Conservation (phyloP, 768 basidiomycete species). For the Pleurotus cornucopiae region DNA sequence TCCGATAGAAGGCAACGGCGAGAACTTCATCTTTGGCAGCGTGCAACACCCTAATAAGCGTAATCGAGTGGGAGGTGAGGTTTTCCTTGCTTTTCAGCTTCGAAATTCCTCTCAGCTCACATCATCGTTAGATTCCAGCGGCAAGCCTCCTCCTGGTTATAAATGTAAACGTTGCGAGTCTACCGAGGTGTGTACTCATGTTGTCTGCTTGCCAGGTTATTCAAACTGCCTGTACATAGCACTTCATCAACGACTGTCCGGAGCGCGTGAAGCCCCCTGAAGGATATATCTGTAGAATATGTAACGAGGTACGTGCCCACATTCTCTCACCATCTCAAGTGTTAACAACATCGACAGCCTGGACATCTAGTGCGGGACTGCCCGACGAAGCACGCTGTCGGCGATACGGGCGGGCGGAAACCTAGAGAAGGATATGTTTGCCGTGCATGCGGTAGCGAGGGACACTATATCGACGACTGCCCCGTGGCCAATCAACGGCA, state of each 20-base stretch:
- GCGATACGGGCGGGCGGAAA: slow-evolving; percentile 80
- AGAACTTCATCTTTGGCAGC: slow-evolving; percentile 71
- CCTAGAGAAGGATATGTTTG: slow-evolving; percentile 87
- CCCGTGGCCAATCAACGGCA: slow-evolving; percentile 57
- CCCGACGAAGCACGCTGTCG: slow-evolving; percentile 70
- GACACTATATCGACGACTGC: slow-evolving; percentile 88
- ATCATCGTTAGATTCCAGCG: slow-evolving; percentile 35
- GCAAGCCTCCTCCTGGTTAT: slow-evolving; percentile 67
- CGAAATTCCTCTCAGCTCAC: slow-evolving; percentile 5
- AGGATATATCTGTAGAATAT: slow-evolving; percentile 84
- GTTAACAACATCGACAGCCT: slow-evolving; percentile 32
- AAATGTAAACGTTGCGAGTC: slow-evolving; percentile 77
- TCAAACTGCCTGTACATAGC: slow-evolving; percentile 35
- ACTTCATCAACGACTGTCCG: slow-evolving; percentile 75
- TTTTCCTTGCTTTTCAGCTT: background rate
- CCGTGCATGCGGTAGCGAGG: slow-evolving; percentile 83
- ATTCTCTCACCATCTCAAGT: background rate
- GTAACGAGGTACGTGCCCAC: slow-evolving; percentile 50
- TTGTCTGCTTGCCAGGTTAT: background rate
- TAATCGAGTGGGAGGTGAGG: slow-evolving; percentile 44
- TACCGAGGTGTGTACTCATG: slow-evolving; percentile 47
- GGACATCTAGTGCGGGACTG: slow-evolving; percentile 90
- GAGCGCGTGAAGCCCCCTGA: slow-evolving; percentile 74
- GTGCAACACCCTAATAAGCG: slow-evolving; percentile 56
- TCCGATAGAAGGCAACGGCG: slow-evolving; percentile 38